Evolutionary conservation across 352 stramenopile genomes (phyloP), one percentile per base, ranked within the genome.

Genomic region (Phytophthora idaei): DNA sequence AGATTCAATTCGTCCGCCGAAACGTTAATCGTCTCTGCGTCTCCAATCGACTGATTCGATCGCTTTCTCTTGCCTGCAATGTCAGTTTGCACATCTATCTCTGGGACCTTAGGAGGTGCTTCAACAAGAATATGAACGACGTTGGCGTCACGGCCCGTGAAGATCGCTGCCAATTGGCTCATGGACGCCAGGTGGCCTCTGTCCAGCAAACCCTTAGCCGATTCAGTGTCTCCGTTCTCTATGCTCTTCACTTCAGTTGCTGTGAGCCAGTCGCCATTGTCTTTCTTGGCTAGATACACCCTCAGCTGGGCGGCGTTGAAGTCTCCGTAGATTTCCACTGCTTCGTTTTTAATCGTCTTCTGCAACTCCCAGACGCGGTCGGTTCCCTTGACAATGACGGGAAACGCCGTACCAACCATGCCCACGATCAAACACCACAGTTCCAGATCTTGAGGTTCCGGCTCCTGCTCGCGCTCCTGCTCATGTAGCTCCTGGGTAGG

Each of bases 351-450:
- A 25, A 73, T 69, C 12, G 46, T 73, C 46, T 73, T 73, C 32
- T 73, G 65, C 32, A 73, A 34, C 52, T 73, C 65, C 65, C 65
- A 73, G 5, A 73, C 65, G 10, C 65, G 65, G 21, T 59, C 65
- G n/a, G 39, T 52, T 11, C 51, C 12, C 32, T 64, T 64, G 36
- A 73, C 46, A 21, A 57, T 28, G 6, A 73, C 61, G 8, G 66
- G 61, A 41, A 73, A 73, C n/a, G 61, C 66, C 11, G 66, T 73
- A 9, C 66, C 66, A 4, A 73, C 34, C 61, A 73, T 73, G 2
- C 66, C 66, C n/a, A 73, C 61, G 25, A 73, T 70, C n/a, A 73
- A 42, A 8, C 66, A 73, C 66, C 66, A 73, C 0, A 73, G 10
- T 37, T 73, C 66, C 27, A 73, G 64, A 29, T 54, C 45, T 44